Percentiles rank a stretch among this genome's conserved stretches.
phyloP scores from a whole-genome alignment of 768 basidiomycete genomes.

The Hortiboletus flavorubellus region DNA sequence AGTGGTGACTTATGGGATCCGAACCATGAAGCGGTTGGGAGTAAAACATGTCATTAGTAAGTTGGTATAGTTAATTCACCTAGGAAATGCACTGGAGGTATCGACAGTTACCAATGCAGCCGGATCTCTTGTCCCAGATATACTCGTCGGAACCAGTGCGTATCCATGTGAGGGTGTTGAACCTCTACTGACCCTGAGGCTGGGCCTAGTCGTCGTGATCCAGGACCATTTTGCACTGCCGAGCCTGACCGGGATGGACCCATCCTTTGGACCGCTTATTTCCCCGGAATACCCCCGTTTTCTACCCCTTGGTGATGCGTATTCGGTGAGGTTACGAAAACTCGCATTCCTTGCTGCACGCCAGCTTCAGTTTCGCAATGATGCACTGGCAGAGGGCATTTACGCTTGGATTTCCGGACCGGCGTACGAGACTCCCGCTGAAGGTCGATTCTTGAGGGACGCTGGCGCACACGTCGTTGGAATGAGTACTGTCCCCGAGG shows the following conservation, averaged over 20 bases:
- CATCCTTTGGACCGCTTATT: slow-evolving; percentile 69
- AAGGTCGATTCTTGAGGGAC: slow-evolving; percentile 70
- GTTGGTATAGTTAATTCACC: slow-evolving; percentile 23
- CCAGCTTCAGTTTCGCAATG: slow-evolving; percentile 47
- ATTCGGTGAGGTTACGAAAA: slow-evolving; percentile 68
- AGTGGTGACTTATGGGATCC: slow-evolving; percentile 73
- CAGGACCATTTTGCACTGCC: slow-evolving; percentile 85
- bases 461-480: slow-evolving; percentile 90
- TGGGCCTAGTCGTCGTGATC: slow-evolving; percentile 65
- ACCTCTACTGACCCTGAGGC: slow-evolving; percentile 5
- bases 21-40: slow-evolving; percentile 75
- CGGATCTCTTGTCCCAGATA: slow-evolving; percentile 69
- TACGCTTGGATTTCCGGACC: slow-evolving; percentile 93
- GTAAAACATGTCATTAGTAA: slow-evolving; percentile 71
- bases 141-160: slow-evolving; percentile 81
- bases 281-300: slow-evolving; percentile 67
- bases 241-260: slow-evolving; percentile 71
- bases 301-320: slow-evolving; percentile 80
- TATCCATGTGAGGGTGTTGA: background rate
- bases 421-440: slow-evolving; percentile 86
- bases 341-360: slow-evolving; percentile 71
- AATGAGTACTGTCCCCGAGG: slow-evolving; percentile 92
- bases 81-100: background rate
- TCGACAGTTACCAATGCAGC: slow-evolving; percentile 81
- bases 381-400: slow-evolving; percentile 71